Base-by-base conservation (phyloP, 352 stramenopile genomes). In the Pythium brachiatum region DNA sequence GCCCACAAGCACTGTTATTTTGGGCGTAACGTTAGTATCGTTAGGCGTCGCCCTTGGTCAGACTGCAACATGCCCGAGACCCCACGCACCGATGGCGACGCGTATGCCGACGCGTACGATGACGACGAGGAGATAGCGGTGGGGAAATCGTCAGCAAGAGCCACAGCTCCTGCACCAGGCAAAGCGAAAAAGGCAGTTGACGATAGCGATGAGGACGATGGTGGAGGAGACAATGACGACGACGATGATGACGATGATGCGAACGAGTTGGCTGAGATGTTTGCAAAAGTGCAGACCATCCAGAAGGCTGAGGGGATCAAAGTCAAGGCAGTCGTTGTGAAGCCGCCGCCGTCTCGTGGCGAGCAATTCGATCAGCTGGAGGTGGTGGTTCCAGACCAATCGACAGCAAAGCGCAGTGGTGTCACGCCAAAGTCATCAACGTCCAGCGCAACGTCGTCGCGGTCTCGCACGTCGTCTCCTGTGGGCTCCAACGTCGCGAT, bases 211-310 rank as follows among this genome's bases (percentile, higher is more conserved):
- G 41, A 58, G 4, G 31, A 36, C 23, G 25, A 53, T 32, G 39
- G 4, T 13, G 55, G 55, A 18, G 46, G 44, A 27, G 65, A 76
- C 6, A 62, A 65, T 3, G 55, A 76, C 38, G 69, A 75, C 21
- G 70, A 79, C 7, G 66, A 65, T 1, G 58, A 78, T 21, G 68
- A 83, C 18, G 77, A 78, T 34, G 74, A 86, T 27, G 79, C 77
- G n/a, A 74, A 64, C 16, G 80, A 91, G 43, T 69, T 90, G 4
- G 78, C 81, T 8, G 77, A 78, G 21, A 89, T 90, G 81, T 78
- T 92, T 27, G 79, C 83, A 38, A 93, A 90, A 60, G 78, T 89
- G 9, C 67, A 88, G 46, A 88, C 62, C 3, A 82, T 92, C 41
- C 81, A 90, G 43, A 70, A 83, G 41, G 57, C 65, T 1, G 74